A percentile compares a stretch with the other conserved stretches of the same genome.
Evolutionary conservation across 768 basidiomycete genomes (phyloP).

Genomic region (Royoungia palumana): DNA sequence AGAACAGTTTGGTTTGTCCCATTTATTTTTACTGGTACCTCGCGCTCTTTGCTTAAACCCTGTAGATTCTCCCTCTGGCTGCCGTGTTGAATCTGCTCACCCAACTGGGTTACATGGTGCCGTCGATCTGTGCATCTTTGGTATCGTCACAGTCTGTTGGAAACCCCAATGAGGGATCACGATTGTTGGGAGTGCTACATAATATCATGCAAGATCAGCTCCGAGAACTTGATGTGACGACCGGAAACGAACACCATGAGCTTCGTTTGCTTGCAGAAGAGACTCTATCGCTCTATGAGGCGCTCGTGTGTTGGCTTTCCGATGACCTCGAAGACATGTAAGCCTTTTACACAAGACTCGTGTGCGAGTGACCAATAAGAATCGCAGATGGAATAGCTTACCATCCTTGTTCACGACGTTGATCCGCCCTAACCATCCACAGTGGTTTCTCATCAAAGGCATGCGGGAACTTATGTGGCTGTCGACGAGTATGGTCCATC

Average conservation of each 20-base stretch:
- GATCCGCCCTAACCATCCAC: constrained; percentile 49
- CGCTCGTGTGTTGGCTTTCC: constrained; percentile 46
- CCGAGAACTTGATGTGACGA: constrained; percentile 33
- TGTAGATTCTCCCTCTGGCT: constrained; percentile 44
- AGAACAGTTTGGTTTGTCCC: constrained; percentile 40
- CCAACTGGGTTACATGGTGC: constrained; percentile 44
- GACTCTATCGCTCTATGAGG: constrained; percentile 49
- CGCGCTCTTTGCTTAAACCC: constrained; percentile 7
- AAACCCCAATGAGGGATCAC: constrained; percentile 26
- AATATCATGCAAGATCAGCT: constrained; percentile 40
- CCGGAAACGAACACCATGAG: constrained; percentile 21
- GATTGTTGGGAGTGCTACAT: constrained; percentile 40
- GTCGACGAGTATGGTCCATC: constrained; percentile 38
- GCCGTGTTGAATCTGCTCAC: constrained; percentile 54
- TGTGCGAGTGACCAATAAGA: neutral
- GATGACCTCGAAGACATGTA: constrained; percentile 41
- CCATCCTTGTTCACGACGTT: constrained; percentile 44
- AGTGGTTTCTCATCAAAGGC: constrained; percentile 46
- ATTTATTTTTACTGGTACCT: neutral
- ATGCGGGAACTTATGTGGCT: constrained; percentile 52
- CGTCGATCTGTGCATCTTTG: constrained; percentile 42
- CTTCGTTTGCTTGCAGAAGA: constrained; percentile 38
- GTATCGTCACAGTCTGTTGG: constrained; percentile 29
- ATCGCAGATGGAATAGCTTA: constrained; percentile 37
- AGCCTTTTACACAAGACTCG: constrained; percentile 1